Base-by-base conservation (phyloP, 1,284 basidiomycete species). In the Cryptococcus hybrid region DNA sequence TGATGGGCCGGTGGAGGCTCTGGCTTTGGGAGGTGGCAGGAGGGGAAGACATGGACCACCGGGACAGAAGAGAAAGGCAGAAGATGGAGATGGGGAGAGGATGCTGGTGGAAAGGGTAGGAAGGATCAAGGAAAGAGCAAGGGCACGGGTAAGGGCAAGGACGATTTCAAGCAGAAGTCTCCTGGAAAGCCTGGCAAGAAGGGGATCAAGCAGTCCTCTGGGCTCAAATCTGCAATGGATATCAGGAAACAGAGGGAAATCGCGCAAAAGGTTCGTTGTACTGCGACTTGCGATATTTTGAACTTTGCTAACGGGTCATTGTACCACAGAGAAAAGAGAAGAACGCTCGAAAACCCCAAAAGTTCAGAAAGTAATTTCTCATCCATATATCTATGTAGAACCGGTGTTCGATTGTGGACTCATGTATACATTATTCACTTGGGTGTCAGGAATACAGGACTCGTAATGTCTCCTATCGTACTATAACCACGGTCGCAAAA, bases 261-360 rank as follows among this genome's bases (percentile, higher is more conserved):
- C 5, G 37, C 18, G 8, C 42, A 47, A 24, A 47, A 52, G 50
- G 56, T 56, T 42, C 11, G 15, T 42, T 42, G 40, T 42, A 42
- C 11, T 42, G 40, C 40, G 11, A 9, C 11, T 5, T 4, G 40
- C 18, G 2, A 42, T 15, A 6, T n/a, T 8, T 24, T 42, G 30
- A 30, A 30, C 30, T 30, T 30, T 30, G 30, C 30, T 30, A 30
- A 30, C 30, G 30, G 4, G 30, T 30, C 30, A 30, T 4, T 30
- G 30, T 30, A 30, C 30, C 30, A 30, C 30, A 56, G 54, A 39
- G 54, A 35, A 39, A 42, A 15, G 48, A 39, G 40, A 65, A 65
- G 47, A 62, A 58, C n/a, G 58, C 48, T 0, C 54, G 60, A 47
- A 47, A 35, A 34, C 47, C 47, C 34, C 47, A 47, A 15, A 47